phyloP scores from a whole-genome alignment of 768 basidiomycete species.

The Cystobasidium tubakii region DNA sequence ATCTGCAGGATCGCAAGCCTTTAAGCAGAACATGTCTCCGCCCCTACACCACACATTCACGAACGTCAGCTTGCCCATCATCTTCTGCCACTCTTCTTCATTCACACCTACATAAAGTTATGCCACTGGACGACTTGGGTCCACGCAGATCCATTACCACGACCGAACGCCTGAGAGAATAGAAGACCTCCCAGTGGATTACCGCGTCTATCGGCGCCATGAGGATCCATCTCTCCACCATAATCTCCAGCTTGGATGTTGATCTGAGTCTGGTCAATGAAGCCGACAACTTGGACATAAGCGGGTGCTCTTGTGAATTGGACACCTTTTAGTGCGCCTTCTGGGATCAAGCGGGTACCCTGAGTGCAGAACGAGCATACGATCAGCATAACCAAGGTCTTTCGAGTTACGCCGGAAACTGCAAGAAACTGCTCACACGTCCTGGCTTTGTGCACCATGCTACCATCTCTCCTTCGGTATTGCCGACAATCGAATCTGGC shows the following conservation, averaged over 20 bases:
- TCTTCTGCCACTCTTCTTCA: not conserved
- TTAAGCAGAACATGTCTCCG: conserved; percentile 59
- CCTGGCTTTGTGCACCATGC: conserved; percentile 65
- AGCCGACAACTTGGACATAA: conserved; percentile 55
- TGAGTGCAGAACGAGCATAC: conserved; percentile 50
- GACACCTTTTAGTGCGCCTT: conserved; percentile 60
- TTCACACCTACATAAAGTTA: conserved; percentile 53
- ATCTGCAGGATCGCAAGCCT: conserved; percentile 57
- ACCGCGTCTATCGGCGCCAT: conserved; percentile 71
- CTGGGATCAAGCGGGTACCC: conserved; percentile 68
- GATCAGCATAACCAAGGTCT: conserved; percentile 47
- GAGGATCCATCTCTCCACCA: conserved; percentile 62
- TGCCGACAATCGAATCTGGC: conserved; percentile 38
- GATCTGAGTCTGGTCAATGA: conserved; percentile 60
- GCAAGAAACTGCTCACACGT: conserved; percentile 30
- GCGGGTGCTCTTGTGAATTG: conserved; percentile 60
- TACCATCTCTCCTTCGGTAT: conserved; percentile 43
- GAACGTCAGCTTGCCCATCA: not conserved
- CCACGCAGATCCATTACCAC: conserved; percentile 41
- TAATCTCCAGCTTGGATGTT: conserved; percentile 57
- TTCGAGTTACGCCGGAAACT: conserved; percentile 1
- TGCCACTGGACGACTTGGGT: conserved; percentile 65
- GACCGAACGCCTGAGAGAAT: conserved; percentile 40
- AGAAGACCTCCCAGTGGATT: conserved; percentile 49
- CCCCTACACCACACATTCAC: not conserved